Evolutionary conservation across 768 basidiomycete genomes (phyloP).

Genomic region (Crassisporium funariophilum): DNA sequence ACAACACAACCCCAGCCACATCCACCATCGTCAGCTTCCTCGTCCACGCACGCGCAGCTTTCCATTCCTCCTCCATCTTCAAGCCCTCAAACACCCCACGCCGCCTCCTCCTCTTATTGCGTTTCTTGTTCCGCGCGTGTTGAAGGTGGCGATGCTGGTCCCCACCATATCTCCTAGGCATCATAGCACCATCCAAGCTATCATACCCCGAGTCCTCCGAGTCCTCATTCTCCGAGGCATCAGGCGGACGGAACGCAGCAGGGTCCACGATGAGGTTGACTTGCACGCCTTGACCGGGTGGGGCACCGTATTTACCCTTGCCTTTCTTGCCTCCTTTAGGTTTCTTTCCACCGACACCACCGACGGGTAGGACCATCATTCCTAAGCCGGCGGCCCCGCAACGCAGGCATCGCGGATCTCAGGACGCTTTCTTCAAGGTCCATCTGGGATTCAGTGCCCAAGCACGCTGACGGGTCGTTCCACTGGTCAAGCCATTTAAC

Average conservation of each 20-base stretch:
- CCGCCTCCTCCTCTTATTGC: slow-evolving; percentile 42
- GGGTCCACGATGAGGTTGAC: slow-evolving; percentile 78
- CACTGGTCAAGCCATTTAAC: too few species aligned
- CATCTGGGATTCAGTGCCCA: too few species aligned
- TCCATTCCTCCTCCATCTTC: slow-evolving; percentile 68
- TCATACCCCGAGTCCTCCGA: slow-evolving; percentile 43
- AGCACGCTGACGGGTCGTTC: too few species aligned
- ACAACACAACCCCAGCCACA: slow-evolving; percentile 46
- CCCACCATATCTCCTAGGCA: slow-evolving; percentile 36
- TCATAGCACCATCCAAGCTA: slow-evolving; percentile 32
- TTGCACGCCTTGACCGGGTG: slow-evolving; percentile 48
- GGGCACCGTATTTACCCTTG: slow-evolving; percentile 36
- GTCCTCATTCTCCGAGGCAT: slow-evolving; percentile 39
- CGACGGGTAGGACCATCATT: slow-evolving; percentile 60
- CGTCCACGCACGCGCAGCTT: slow-evolving; percentile 50
- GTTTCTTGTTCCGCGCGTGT: slow-evolving; percentile 32
- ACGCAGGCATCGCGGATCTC: too few species aligned
- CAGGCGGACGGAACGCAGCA: slow-evolving; percentile 47
- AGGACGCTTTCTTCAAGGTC: too few species aligned
- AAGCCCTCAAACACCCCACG: slow-evolving; percentile 60
- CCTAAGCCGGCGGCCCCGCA: slow-evolving; percentile 64
- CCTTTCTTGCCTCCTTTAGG: slow-evolving; percentile 41
- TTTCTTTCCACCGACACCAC: slow-evolving; percentile 39
- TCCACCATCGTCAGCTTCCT: slow-evolving; percentile 58
- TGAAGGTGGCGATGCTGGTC: slow-evolving; percentile 16